Evolutionary conservation across 176 grass and related monocot species (phyloP).

Genomic region (Poa annua): DNA sequence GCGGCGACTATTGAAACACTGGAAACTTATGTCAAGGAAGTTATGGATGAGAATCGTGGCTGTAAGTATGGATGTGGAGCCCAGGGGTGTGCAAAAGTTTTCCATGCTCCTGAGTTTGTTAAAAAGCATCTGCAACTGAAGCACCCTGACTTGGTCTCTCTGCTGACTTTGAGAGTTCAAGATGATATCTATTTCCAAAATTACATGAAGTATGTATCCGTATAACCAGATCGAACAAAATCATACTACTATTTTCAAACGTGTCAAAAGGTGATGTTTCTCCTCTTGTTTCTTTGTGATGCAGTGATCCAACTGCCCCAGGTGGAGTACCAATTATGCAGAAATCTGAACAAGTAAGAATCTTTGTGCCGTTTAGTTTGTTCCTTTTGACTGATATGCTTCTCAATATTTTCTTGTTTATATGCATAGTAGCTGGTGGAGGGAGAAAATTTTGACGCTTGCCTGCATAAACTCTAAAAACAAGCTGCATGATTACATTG

Average conservation of each 20-base stretch:
- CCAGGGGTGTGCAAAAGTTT: slow-evolving; percentile 73
- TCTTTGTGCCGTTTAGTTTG: not conserved
- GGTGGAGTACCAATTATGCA: slow-evolving; percentile 86
- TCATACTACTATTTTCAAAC: slow-evolving; percentile 8
- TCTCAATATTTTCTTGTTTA: slow-evolving; percentile 35
- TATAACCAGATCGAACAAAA: slow-evolving; percentile 5
- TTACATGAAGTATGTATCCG: slow-evolving; percentile 81
- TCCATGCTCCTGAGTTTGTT: slow-evolving; percentile 93
- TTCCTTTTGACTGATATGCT: slow-evolving; percentile 13
- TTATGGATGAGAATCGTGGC: slow-evolving; percentile 66
- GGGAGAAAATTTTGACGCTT: slow-evolving; percentile 17
- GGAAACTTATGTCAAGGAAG: slow-evolving; percentile 63
- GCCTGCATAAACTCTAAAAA: not conserved
- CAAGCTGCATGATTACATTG: slow-evolving; percentile 19
- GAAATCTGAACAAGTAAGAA: slow-evolving; percentile 54
- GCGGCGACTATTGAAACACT: slow-evolving; percentile 59
- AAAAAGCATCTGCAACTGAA: slow-evolving; percentile 89
- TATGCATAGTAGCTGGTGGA: not conserved
- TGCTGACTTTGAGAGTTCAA: slow-evolving; percentile 60
- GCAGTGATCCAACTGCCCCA: slow-evolving; percentile 82
- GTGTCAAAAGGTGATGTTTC: slow-evolving; percentile 23
- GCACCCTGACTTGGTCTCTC: slow-evolving; percentile 70
- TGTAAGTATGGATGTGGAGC: slow-evolving; percentile 91
- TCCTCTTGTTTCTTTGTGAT: slow-evolving; percentile 31
- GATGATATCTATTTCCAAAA: slow-evolving; percentile 88